Percentiles rank a stretch among this genome's conserved stretches.
Evolutionary conservation across 176 grass and related monocot species (phyloP).

Genomic region (Ensete glaucum): DNA sequence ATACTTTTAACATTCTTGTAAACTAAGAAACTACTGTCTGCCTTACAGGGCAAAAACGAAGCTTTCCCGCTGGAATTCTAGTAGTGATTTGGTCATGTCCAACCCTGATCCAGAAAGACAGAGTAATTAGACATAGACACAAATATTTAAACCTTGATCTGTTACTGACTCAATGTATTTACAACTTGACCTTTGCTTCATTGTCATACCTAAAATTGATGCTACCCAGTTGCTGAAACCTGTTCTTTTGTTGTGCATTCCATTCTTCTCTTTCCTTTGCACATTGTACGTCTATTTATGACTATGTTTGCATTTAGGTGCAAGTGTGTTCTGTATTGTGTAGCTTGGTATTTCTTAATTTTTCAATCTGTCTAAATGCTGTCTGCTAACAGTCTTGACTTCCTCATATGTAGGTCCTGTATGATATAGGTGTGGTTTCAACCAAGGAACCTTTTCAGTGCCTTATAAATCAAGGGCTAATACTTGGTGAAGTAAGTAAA

Average conservation of each 20-base stretch:
- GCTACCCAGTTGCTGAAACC: not conserved
- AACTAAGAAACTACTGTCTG: not conserved
- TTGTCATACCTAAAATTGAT: not conserved
- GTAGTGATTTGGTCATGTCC: not conserved
- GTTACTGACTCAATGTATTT: not conserved
- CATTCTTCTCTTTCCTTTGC: not conserved
- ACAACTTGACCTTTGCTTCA: not conserved
- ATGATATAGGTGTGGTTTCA: conserved; percentile 91
- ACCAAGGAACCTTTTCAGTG: conserved; percentile 95
- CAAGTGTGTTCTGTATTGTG: not conserved
- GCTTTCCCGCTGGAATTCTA: not conserved
- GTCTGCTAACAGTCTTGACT: not conserved
- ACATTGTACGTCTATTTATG: not conserved
- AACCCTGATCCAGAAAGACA: not conserved
- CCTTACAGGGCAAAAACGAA: not conserved
- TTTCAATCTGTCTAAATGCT: not conserved
- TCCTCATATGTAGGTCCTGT: conserved; percentile 48
- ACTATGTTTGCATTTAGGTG: not conserved
- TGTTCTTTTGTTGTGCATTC: not conserved
- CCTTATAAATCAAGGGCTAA: conserved; percentile 99
- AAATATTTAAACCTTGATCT: not conserved
- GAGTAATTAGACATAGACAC: not conserved
- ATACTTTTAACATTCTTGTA: not conserved
- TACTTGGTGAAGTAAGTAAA: conserved; percentile 87
- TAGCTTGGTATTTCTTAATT: not conserved